Conservation (phyloP, 1,284 basidiomycete genomes). For the Trichosporon sp. region DNA sequence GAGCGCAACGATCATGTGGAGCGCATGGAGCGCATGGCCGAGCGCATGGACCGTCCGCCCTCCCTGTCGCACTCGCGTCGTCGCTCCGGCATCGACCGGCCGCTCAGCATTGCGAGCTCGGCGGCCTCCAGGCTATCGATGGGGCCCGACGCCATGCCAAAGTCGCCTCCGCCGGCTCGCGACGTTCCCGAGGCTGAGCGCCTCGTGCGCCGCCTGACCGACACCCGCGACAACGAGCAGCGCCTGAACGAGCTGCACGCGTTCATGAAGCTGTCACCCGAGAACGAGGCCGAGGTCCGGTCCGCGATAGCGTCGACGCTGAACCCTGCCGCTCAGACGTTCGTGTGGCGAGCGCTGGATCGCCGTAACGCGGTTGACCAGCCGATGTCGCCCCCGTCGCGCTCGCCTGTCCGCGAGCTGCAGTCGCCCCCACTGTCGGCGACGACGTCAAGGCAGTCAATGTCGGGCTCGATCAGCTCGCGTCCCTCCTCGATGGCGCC, state of each 20-base stretch:
- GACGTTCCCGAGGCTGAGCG: slow-evolving; percentile 51
- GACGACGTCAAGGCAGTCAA: slow-evolving; percentile 15
- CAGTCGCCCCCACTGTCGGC: slow-evolving; percentile 19
- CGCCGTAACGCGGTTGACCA: slow-evolving; percentile 33
- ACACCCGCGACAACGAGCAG: slow-evolving; percentile 72
- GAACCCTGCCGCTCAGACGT: slow-evolving; percentile 37
- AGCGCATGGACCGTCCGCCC: not conserved
- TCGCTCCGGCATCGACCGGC: slow-evolving; percentile 17
- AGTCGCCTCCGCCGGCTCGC: slow-evolving; percentile 47
- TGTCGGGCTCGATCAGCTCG: not conserved
- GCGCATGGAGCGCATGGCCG: slow-evolving; percentile 5
- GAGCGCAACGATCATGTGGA: not conserved
- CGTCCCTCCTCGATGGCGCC: slow-evolving; percentile 22
- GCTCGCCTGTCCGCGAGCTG: slow-evolving; percentile 22
- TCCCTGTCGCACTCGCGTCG: slow-evolving; percentile 1
- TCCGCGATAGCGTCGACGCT: slow-evolving; percentile 45
- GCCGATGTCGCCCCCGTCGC: slow-evolving; percentile 23
- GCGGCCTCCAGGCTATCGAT: slow-evolving; percentile 32
- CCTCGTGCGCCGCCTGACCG: slow-evolving; percentile 61
- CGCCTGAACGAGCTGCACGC: slow-evolving; percentile 95
- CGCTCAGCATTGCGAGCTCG: slow-evolving; percentile 26
- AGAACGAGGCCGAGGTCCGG: slow-evolving; percentile 78
- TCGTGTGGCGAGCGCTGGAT: slow-evolving; percentile 40
- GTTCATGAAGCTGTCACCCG: slow-evolving; percentile 86
- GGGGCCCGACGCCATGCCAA: slow-evolving; percentile 8